These are phyloP conservation scores for Veloboletus limbatus DNA, from an alignment of 1,284 basidiomycete genomes.

Conservation along the genomic window DNA sequence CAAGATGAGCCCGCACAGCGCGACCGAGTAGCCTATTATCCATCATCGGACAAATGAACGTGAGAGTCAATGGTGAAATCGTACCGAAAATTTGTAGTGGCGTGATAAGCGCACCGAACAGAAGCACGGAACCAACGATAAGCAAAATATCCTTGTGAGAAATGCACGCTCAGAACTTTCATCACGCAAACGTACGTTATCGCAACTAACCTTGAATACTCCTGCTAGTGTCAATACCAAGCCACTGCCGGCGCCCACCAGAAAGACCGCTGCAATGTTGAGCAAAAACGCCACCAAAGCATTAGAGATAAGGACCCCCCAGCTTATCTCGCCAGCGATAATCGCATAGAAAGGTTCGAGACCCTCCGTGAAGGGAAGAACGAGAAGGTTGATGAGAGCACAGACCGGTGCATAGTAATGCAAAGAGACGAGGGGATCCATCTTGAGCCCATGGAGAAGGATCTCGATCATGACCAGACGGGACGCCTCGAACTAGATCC, in stretches of 20 bases:
- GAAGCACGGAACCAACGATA: constrained; percentile 83
- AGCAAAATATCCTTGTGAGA: constrained; percentile 81
- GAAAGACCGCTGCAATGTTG: constrained; percentile 93
- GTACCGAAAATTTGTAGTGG: constrained; percentile 83
- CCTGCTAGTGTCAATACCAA: constrained; percentile 92
- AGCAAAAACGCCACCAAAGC: constrained; percentile 87
- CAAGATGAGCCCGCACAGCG: constrained; percentile 74
- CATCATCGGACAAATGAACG: constrained; percentile 4
- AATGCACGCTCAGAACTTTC: background rate
- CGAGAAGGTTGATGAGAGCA: constrained; percentile 80
- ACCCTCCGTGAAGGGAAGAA: constrained; percentile 90
- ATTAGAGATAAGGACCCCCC: constrained; percentile 80
- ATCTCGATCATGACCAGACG: constrained; percentile 97
- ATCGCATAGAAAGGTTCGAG: constrained; percentile 74
- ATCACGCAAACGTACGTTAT: background rate
- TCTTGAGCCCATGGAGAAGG: constrained; percentile 92
- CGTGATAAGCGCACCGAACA: constrained; percentile 80
- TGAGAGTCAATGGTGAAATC: constrained; percentile 22
- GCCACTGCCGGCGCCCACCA: constrained; percentile 86
- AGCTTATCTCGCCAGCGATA: constrained; percentile 51
- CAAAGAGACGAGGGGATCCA: constrained; percentile 94
- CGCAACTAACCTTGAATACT: constrained; percentile 75
- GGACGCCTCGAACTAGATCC: constrained; percentile 74
- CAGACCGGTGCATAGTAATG: constrained; percentile 98
- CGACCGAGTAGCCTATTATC: constrained; percentile 69